A percentile compares a stretch with the other conserved stretches of the same genome.
Evolutionary conservation across 2,329 filamentous ascomycete species (phyloP).

Genomic region (Talaromyces marneffei): DNA sequence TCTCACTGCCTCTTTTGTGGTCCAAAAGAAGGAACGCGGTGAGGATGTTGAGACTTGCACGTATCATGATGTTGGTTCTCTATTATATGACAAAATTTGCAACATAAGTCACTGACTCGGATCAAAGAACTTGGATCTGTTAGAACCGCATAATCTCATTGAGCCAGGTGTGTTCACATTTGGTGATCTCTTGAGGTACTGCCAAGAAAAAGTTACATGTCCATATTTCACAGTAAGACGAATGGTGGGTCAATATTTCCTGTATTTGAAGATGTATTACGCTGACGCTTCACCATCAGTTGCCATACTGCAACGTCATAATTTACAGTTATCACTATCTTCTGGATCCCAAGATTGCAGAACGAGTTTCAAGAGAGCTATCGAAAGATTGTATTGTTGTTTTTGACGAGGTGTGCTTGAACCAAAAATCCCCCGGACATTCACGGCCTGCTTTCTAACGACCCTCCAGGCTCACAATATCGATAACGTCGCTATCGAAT

Average conservation of each 20-base stretch:
- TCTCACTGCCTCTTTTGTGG: conserved; percentile 92
- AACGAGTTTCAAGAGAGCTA: conserved; percentile 87
- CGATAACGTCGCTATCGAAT: conserved; percentile 98
- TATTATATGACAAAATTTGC: not conserved
- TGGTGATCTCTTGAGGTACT: conserved; percentile 75
- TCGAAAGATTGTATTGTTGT: conserved; percentile 98
- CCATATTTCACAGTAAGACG: conserved; percentile 93
- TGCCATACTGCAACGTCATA: conserved; percentile 98
- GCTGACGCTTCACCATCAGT: conserved; percentile 47
- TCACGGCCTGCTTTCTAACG: not conserved
- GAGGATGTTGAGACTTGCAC: conserved; percentile 92
- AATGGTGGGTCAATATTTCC: conserved; percentile 56
- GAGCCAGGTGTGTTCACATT: conserved; percentile 95
- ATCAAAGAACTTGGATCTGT: conserved; percentile 74
- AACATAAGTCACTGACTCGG: conserved; percentile 20
- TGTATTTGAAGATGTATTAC: not conserved
- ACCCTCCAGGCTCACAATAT: conserved; percentile 73
- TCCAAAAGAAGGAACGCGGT: conserved; percentile 92
- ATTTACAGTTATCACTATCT: conserved; percentile 99
- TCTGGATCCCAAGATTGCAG: conserved; percentile 94
- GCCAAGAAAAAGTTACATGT: conserved; percentile 80
- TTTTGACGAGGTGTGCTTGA: conserved; percentile 66
- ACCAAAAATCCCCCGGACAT: not conserved
- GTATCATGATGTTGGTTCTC: conserved; percentile 72
- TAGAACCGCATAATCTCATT: conserved; percentile 91